These are phyloP conservation scores for Fagus sylvatica DNA, from an alignment of 306 rosid species.

Conservation along the genomic window DNA sequence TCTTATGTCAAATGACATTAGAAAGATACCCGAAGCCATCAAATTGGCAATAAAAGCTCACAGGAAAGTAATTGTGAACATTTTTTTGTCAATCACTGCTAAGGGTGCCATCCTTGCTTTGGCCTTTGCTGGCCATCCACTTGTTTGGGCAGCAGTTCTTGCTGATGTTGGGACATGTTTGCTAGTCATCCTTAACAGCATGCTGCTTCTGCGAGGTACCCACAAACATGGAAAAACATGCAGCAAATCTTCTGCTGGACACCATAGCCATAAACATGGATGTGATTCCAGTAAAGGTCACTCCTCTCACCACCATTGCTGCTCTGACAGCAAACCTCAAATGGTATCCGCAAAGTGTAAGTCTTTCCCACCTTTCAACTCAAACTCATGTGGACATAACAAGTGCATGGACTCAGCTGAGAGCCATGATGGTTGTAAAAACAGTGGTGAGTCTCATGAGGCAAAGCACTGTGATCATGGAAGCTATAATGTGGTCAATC, in stretches of 20 bases:
- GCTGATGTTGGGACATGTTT: slow-evolving; percentile 95
- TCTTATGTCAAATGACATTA: slow-evolving; percentile 82
- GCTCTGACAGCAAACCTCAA: slow-evolving; percentile 36
- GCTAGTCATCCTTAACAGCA: slow-evolving; percentile 84
- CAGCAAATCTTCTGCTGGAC: slow-evolving; percentile 39
- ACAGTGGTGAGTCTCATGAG: slow-evolving; percentile 29
- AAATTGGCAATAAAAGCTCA: slow-evolving; percentile 61
- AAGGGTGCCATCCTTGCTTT: slow-evolving; percentile 66
- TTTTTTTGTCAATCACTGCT: slow-evolving; percentile 57
- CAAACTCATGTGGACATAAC: slow-evolving; percentile 34
- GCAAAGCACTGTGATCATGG: too few relatives aligned
- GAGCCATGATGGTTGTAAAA: slow-evolving; percentile 30
- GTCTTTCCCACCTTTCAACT: slow-evolving; percentile 28
- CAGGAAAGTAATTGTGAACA: slow-evolving; percentile 64
- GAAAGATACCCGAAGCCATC: slow-evolving; percentile 83
- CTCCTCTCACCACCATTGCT: slow-evolving; percentile 43
- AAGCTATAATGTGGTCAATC: too few relatives aligned
- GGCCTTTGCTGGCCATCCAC: slow-evolving; percentile 85
- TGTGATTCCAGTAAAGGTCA: slow-evolving; percentile 30
- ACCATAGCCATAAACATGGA: slow-evolving; percentile 41
- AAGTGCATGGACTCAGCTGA: slow-evolving; percentile 18
- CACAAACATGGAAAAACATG: slow-evolving; percentile 46
- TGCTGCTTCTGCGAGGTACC: slow-evolving; percentile 60
- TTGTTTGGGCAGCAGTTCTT: slow-evolving; percentile 98
- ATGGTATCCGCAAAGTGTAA: slow-evolving; percentile 24